These are phyloP conservation scores for Thalassiosira exigua DNA, from an alignment of 352 stramenopile species.

Conservation along the genomic window DNA sequence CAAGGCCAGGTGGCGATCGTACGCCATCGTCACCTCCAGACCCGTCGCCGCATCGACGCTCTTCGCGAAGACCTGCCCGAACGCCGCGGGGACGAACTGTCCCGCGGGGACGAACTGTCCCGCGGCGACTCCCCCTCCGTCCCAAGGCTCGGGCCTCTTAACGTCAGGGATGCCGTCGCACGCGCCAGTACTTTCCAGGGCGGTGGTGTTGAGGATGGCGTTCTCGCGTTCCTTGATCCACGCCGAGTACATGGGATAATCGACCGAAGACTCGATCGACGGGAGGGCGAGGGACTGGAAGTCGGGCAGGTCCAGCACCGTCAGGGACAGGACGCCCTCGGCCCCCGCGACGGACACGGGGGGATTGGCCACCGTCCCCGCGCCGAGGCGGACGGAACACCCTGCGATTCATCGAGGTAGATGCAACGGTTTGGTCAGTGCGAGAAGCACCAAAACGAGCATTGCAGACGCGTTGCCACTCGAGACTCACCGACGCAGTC, in stretches of 20 bases:
- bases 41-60: neutral
- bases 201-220: constrained; percentile 7
- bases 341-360: neutral
- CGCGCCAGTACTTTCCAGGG: neutral
- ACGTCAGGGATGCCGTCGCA: constrained; percentile 17
- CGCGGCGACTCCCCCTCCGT: neutral
- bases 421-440: no score
- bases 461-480: no score
- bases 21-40: constrained; percentile 1
- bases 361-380: constrained; percentile 1
- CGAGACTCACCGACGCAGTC: constrained; percentile 4
- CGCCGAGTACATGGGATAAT: constrained; percentile 12
- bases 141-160: neutral
- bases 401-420: no score
- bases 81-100: constrained; percentile 12
- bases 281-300: constrained; percentile 25
- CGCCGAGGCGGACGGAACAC: neutral
- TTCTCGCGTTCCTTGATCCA: constrained; percentile 32
- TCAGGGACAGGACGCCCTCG: neutral
- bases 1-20: constrained; percentile 12
- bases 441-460: no score
- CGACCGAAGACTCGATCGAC: constrained; percentile 2
- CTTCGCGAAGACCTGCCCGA: constrained; percentile 16
- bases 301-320: neutral
- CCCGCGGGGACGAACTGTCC: constrained; percentile 5